Conservation (phyloP, 192 early-diverging fungal species). For the Gryganskiella cystojenkinii region DNA sequence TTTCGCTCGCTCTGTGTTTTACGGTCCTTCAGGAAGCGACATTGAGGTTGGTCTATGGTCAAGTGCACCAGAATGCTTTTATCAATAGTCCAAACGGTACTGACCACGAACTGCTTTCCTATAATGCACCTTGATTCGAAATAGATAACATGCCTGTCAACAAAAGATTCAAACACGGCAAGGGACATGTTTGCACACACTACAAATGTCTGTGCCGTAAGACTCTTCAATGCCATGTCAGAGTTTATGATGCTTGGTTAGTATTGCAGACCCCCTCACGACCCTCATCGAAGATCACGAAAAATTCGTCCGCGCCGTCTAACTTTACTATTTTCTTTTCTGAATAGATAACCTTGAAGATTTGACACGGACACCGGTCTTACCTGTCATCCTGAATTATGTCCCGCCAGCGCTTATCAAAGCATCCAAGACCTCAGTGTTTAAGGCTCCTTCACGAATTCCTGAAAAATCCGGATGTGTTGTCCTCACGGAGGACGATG, state of each 20-base stretch:
- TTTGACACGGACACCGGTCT: slow-evolving; percentile 49
- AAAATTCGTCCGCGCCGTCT: no score
- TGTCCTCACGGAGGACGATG: slow-evolving; percentile 46
- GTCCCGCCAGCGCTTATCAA: slow-evolving; percentile 35
- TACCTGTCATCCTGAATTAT: slow-evolving; percentile 55
- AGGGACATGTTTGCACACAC: slow-evolving; percentile 16
- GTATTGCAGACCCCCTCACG: no score
- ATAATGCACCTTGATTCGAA: neutral
- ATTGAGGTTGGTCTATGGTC: slow-evolving; percentile 49
- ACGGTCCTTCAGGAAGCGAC: slow-evolving; percentile 56
- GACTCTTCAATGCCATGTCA: slow-evolving; percentile 55
- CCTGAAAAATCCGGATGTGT: slow-evolving; percentile 48
- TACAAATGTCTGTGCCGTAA: slow-evolving; percentile 43
- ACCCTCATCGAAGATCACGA: no score
- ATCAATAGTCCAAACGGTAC: neutral
- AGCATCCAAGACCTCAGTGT: slow-evolving; percentile 25
- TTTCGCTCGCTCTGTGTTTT: slow-evolving; percentile 58
- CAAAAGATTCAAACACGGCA: slow-evolving; percentile 51
- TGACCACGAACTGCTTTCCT: neutral
- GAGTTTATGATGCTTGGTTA: slow-evolving; percentile 68
- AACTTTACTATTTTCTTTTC: neutral
- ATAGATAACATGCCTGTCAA: slow-evolving; percentile 55
- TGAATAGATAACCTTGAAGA: slow-evolving; percentile 50
- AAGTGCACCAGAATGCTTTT: no score
- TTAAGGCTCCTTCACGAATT: slow-evolving; percentile 24